Evolutionary conservation across 1,284 basidiomycete species (phyloP), one percentile per base, ranked within the genome.

Genomic region (Irpex sp.): DNA sequence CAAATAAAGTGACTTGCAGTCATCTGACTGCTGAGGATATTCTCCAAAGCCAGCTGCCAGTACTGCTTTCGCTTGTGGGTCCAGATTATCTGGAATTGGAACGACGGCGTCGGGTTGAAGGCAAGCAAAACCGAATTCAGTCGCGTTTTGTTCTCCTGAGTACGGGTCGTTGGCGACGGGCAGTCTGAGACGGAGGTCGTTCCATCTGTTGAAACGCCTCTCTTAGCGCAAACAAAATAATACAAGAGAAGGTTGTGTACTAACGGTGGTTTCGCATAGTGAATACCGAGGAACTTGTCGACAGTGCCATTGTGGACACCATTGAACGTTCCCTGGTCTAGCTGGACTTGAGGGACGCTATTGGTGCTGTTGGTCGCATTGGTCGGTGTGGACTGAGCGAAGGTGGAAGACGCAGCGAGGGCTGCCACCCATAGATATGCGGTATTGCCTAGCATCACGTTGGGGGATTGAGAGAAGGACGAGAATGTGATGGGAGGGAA

Each of bases 41-140:
- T 18, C n/a, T 18, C 42, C 42, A 18, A 45, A 45, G 14, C 42
- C 42, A 18, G 12, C n/a, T 18, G 5, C 42, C 12, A 45, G 14
- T 45, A 45, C n/a, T 18, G 42, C 42, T 18, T 45, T 45, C 42
- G 42, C 42, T 18, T 45, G 42, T 45, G 42, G 42, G n/a, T 45
- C 42, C 42, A 45, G n/a, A 45, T 45, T 45, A 60, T 5, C 72
- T 63, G 9, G 76, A 60, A 59, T 76, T 19, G 56, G 14, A 33
- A 51, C 54, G 4, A 9, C 61, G n/a, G 75, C 58, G 0, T 69
- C 67, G 64, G 82, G 82, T 60, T 85, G 83, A 16, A 79, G 78
- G 62, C 83, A 86, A 1, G 78, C 69, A 7, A 74, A 69, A 0
- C 82, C 83, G 63, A 74, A 83, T 0, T 67, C 60, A 0, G 74